A percentile compares a stretch with the other conserved stretches of the same genome.
Evolutionary conservation across 1,139 yeast genomes (phyloP).

Genomic region (Waltiozyma sp.): DNA sequence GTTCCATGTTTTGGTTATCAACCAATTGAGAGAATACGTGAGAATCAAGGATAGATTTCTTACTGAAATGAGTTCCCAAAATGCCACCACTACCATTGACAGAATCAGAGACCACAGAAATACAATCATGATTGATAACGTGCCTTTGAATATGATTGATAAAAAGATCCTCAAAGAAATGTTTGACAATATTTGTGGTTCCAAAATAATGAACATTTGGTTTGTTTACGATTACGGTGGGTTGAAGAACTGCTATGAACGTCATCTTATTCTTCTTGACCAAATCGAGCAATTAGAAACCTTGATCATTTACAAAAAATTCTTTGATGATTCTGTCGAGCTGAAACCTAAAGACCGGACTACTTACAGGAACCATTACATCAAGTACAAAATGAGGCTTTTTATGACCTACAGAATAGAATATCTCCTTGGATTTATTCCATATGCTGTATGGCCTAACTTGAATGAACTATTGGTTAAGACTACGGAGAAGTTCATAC

Average conservation of each 20-base stretch:
- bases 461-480: constrained; percentile 5
- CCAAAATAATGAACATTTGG: constrained; percentile 34
- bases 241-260: constrained; percentile 23
- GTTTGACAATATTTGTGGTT: constrained; percentile 17
- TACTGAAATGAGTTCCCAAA: constrained; percentile 19
- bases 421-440: constrained; percentile 2
- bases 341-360: constrained; percentile 1
- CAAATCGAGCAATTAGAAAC: constrained; percentile 30
- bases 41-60: constrained; percentile 32
- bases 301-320: constrained; percentile 15
- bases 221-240: constrained; percentile 34
- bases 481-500: constrained; percentile 3
- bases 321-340: constrained; percentile 3
- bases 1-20: constrained; percentile 41
- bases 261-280: constrained; percentile 26
- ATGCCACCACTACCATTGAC: constrained; percentile 20
- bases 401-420: constrained; percentile 1
- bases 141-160: constrained; percentile 30
- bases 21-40: constrained; percentile 39
- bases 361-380: constrained; percentile 1
- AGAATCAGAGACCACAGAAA: constrained; percentile 21
- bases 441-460: constrained; percentile 1
- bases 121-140: constrained; percentile 38
- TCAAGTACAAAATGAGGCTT: constrained; percentile 1
- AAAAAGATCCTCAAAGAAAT: constrained; percentile 23